Percentiles rank a stretch among this genome's conserved stretches.
Conservation (phyloP, 192 early-diverging fungal genomes). For the Podila horticola region DNA sequence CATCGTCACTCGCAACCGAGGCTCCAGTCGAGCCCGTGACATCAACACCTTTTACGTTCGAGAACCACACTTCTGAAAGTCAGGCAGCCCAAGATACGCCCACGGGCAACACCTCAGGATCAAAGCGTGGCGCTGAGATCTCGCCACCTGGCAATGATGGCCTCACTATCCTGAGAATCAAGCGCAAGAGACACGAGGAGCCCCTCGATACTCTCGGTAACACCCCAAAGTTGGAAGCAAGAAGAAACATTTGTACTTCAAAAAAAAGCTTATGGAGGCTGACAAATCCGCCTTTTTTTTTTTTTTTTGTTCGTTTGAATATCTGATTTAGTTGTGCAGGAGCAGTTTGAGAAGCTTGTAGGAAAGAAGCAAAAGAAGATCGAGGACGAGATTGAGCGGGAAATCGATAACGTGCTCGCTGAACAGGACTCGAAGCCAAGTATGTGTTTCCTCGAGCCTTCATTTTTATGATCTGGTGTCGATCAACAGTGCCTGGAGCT, state of each 20-base stretch:
- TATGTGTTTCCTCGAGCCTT: neutral
- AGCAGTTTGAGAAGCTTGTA: slow-evolving; percentile 40
- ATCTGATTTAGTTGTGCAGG: slow-evolving; percentile 58
- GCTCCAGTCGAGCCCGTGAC: neutral
- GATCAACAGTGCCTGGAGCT: no score
- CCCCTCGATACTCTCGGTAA: slow-evolving; percentile 76
- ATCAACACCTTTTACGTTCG: slow-evolving; percentile 17
- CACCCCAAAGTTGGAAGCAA: neutral
- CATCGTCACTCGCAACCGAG: neutral
- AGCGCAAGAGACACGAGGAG: slow-evolving; percentile 80
- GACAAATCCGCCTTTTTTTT: neutral
- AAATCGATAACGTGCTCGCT: slow-evolving; percentile 8
- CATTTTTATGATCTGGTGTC: neutral
- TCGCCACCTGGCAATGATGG: slow-evolving; percentile 15
- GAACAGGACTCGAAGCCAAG: slow-evolving; percentile 6
- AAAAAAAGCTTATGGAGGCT: no score
- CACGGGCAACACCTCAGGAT: neutral
- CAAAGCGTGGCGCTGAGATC: neutral
- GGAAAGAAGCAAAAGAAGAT: slow-evolving; percentile 38
- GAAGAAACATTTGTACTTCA: neutral
- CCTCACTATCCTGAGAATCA: slow-evolving; percentile 77
- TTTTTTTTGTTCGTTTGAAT: neutral
- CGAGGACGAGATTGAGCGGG: slow-evolving; percentile 9
- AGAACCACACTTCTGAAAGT: slow-evolving; percentile 31
- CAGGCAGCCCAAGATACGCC: neutral